Evolutionary conservation across 2,329 filamentous ascomycete genomes (phyloP).

Genomic region (Rasamsonia emersonii): DNA sequence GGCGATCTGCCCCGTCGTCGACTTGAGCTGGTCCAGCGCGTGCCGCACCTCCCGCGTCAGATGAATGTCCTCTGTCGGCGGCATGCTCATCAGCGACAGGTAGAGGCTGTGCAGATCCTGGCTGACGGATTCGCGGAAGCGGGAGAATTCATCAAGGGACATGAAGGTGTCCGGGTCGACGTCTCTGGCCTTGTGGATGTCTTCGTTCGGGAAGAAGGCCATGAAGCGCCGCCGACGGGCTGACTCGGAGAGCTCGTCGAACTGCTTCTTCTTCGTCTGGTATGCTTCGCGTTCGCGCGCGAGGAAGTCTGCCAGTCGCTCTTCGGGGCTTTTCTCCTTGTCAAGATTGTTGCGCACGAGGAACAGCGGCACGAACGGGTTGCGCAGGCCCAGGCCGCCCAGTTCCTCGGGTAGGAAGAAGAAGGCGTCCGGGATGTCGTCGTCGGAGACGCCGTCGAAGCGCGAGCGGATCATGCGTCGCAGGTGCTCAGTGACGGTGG

Average conservation of each 20-base stretch:
- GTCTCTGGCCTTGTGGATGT: conserved; percentile 8
- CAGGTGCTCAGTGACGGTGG: conserved; percentile 43
- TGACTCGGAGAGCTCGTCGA: conserved; percentile 13
- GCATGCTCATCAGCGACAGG: conserved; percentile 18
- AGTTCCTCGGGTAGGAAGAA: conserved; percentile 40
- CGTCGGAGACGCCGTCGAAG: conserved; percentile 37
- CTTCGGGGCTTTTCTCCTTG: conserved; percentile 15
- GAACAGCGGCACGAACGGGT: conserved; percentile 38
- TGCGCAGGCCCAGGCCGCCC: conserved; percentile 40
- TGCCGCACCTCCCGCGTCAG: conserved; percentile 16
- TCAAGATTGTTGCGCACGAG: conserved; percentile 24
- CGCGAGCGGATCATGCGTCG: conserved; percentile 41
- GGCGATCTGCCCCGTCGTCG: no score
- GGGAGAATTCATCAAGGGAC: conserved; percentile 27
- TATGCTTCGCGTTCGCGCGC: conserved; percentile 17
- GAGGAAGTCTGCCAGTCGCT: conserved; percentile 17
- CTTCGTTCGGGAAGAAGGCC: conserved; percentile 9
- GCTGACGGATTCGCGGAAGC: conserved; percentile 21
- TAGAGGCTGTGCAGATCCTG: conserved; percentile 14
- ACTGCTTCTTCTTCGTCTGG: conserved; percentile 13
- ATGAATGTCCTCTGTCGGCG: conserved; percentile 14
- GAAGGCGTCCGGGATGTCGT: conserved; percentile 41
- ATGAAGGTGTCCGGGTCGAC: conserved; percentile 22
- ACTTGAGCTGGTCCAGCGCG: conserved; percentile 12
- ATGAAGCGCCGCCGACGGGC: conserved; percentile 6